phyloP scores from a whole-genome alignment of 495 filamentous ascomycete genomes.

The Entonaema liquescens region DNA sequence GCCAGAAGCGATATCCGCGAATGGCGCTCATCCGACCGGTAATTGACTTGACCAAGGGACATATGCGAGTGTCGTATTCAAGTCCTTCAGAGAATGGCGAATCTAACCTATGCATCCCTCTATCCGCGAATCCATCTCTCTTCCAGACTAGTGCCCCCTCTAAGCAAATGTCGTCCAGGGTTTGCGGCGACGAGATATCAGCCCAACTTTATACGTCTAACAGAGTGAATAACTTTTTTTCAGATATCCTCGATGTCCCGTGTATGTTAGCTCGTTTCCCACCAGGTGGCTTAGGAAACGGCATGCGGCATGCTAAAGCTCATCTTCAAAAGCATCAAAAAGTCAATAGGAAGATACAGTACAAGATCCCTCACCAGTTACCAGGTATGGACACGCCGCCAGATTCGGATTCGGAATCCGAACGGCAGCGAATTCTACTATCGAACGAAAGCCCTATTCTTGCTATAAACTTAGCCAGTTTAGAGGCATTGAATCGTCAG shows the following conservation, averaged over 20 bases:
- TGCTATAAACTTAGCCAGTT: slow-evolving; percentile 78
- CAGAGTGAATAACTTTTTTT: slow-evolving; percentile 76
- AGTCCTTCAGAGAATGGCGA: slow-evolving; percentile 47
- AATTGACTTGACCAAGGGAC: slow-evolving; percentile 67
- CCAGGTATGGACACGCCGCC: slow-evolving; percentile 58
- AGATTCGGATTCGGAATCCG: slow-evolving; percentile 57
- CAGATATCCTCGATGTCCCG: slow-evolving; percentile 72
- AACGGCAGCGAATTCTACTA: slow-evolving; percentile 70
- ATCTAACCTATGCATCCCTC: slow-evolving; percentile 66
- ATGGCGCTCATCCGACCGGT: slow-evolving; percentile 82
- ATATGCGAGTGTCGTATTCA: slow-evolving; percentile 62
- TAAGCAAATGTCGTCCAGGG: slow-evolving; percentile 62
- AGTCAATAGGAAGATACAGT: slow-evolving; percentile 34
- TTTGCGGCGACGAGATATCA: slow-evolving; percentile 80
- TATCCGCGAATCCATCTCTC: slow-evolving; percentile 66
- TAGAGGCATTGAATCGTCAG: slow-evolving; percentile 75
- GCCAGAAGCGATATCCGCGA: slow-evolving; percentile 80
- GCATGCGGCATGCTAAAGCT: slow-evolving; percentile 70
- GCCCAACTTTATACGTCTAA: slow-evolving; percentile 72
- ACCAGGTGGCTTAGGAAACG: slow-evolving; percentile 61
- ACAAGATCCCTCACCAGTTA: slow-evolving; percentile 64
- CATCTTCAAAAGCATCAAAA: slow-evolving; percentile 65
- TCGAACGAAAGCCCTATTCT: slow-evolving; percentile 95
- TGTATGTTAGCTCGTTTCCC: slow-evolving; percentile 86
- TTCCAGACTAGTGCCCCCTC: slow-evolving; percentile 51